Base-by-base conservation (phyloP, 1,284 basidiomycete genomes). In the Ceratobasidium sp. region DNA sequence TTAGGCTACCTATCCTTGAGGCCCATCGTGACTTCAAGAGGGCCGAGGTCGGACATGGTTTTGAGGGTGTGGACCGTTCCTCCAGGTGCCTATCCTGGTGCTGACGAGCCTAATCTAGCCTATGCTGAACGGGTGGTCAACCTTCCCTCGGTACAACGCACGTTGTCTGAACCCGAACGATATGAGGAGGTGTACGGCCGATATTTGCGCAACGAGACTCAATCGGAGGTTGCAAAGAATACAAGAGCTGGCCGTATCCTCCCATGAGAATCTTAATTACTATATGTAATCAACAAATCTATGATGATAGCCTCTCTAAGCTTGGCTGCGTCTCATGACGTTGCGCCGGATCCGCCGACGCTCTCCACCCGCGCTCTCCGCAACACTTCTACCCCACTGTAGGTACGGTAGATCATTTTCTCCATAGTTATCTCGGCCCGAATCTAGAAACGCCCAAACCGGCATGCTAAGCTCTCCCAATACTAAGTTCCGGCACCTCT, bases 391-490 rank as follows among this genome's bases (percentile, higher is more conserved):
- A 0, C 90, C 90, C 90, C 91, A 93, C 77, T 92, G 90, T 78
- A 98, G 83, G 83, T 89, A 98, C 22, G 96, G 95, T 53, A 94
- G 89, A 41, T 86, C 83, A 1, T 83, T 82, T 29, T 16, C 80
- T 80, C 80, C 77, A 68, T 80, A 85, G 22, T 82, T 83, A 43
- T 83, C 84, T 34, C 78, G 78, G 34, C 79, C 72, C 54, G 80
- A 74, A 86, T 98, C 94, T 62, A 98, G 83, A 89, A 95, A 90
- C 0, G 91, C 95, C 88, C 91, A 93, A 0, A 95, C 83, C 0
- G 96, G 96, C 0, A 98, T 83, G 80, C 97, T 94, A 77, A 98
- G 84, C 78, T 93, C 92, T 4, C 96, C 96, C 80, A 93, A 94
- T 46, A 96, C 88, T 0, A 97, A 80, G 16, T 88, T 84, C 0